phyloP scores from a whole-genome alignment of 495 filamentous ascomycete species.

The Aspergillus asperescens region DNA sequence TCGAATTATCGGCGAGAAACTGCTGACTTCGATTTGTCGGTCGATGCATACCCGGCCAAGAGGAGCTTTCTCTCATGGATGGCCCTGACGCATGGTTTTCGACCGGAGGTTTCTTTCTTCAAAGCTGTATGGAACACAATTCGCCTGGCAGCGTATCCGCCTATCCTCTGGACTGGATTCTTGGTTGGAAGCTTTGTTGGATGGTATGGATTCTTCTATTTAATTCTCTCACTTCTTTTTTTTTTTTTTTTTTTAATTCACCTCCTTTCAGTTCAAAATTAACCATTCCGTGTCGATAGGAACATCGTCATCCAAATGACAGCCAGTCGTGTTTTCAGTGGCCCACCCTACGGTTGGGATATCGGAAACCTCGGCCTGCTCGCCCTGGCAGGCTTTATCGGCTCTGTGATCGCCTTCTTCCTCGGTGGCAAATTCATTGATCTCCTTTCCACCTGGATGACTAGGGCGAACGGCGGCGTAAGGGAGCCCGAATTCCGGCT shows the following conservation, averaged over 20 bases:
- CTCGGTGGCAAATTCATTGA: conserved; percentile 31
- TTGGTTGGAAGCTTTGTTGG: conserved; percentile 29
- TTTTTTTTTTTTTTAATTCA: no score
- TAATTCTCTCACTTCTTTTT: no score
- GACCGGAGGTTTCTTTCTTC: conserved; percentile 14
- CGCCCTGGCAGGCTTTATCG: conserved; percentile 29
- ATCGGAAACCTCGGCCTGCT: conserved; percentile 26
- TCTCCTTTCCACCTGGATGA: conserved; percentile 27
- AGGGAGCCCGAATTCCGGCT: conserved; percentile 29
- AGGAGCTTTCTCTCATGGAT: no score
- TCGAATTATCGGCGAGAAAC: conserved; percentile 21
- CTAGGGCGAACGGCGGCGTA: conserved; percentile 20
- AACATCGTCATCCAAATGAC: conserved; percentile 34
- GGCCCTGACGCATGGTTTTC: conserved; percentile 26
- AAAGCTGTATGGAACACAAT: conserved; percentile 24
- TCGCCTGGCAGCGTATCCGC: conserved; percentile 28
- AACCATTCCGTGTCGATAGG: no score
- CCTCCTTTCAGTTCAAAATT: no score
- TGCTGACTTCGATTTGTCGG: background rate
- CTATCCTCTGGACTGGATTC: conserved; percentile 28
- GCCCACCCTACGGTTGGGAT: conserved; percentile 28
- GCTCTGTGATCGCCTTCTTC: conserved; percentile 29
- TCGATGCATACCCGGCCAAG: no score
- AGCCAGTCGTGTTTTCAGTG: conserved; percentile 26
- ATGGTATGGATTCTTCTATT: conserved; percentile 17